Evolutionary conservation across 106 monocot species (phyloP).

Genomic region (Vanilla planifolia): DNA sequence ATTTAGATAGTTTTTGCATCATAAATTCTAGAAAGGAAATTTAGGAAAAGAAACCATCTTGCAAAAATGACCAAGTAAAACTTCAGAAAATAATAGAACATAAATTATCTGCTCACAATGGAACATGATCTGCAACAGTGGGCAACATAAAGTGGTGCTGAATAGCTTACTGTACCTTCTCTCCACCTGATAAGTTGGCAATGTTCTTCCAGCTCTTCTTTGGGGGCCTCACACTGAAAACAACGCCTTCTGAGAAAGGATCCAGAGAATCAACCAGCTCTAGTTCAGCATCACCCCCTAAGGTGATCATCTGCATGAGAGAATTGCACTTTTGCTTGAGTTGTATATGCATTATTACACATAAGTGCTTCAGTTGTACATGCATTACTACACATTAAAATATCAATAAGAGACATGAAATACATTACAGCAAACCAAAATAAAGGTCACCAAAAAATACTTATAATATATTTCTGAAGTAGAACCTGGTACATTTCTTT

Average conservation of each 20-base stretch:
- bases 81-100: no score
- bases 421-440: no score
- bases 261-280: slow-evolving; percentile 99
- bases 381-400: background rate
- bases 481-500: slow-evolving; percentile 99
- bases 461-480: background rate
- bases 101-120: no score
- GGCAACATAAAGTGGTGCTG: no score
- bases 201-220: slow-evolving; percentile 99
- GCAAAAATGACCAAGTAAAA: no score
- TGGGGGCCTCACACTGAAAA: slow-evolving; percentile 96
- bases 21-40: no score
- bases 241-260: slow-evolving; percentile 97
- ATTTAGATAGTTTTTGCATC: no score
- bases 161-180: slow-evolving; percentile 90
- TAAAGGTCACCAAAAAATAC: background rate
- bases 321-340: background rate
- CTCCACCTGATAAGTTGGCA: slow-evolving; percentile 95
- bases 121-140: no score
- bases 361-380: background rate
- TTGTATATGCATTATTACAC: no score
- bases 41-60: no score
- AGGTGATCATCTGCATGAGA: slow-evolving; percentile 83
- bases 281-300: slow-evolving; percentile 97
- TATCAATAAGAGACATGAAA: background rate